Percentiles rank a stretch among this genome's conserved stretches.
These are phyloP conservation scores for Phytopythium sindhum DNA, from an alignment of 352 stramenopile species.

Conservation along the genomic window DNA sequence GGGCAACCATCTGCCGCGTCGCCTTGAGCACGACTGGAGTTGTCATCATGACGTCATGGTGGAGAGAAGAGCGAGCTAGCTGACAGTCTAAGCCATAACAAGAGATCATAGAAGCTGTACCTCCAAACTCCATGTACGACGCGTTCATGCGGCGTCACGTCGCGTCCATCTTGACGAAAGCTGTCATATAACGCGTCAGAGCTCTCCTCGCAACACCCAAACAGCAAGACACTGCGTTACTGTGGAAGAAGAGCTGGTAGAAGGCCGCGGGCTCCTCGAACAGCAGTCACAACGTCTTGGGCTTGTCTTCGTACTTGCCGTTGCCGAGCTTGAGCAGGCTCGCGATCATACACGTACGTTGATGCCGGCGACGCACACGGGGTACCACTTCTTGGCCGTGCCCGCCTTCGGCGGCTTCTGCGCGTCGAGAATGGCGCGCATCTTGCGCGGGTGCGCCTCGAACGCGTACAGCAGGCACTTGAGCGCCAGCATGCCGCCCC, in stretches of 20 bases:
- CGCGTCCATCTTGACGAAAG: conserved; percentile 82
- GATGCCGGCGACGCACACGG: conserved; percentile 76
- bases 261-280: conserved; percentile 86
- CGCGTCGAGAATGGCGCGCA: conserved; percentile 49
- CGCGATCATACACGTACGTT: conserved; percentile 83
- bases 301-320: conserved; percentile 40
- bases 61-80: conserved; percentile 4
- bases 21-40: conserved; percentile 71
- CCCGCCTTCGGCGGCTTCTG: conserved; percentile 34
- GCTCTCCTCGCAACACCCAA: background rate
- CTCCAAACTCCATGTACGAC: conserved; percentile 85
- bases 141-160: conserved; percentile 77
- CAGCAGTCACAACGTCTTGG: conserved; percentile 55
- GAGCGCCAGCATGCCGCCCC: conserved; percentile 71
- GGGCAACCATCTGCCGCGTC: conserved; percentile 48
- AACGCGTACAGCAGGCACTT: conserved; percentile 86
- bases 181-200: conserved; percentile 14
- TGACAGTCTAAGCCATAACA: background rate
- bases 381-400: conserved; percentile 67
- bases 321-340: conserved; percentile 66
- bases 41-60: background rate
- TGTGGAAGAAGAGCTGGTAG: conserved; percentile 71
- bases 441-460: conserved; percentile 65
- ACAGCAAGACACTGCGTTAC: conserved; percentile 14
- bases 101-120: conserved; percentile 17